These are phyloP conservation scores for Heritiera fomes DNA, from an alignment of 345 rosid genomes.

Conservation along the genomic window DNA sequence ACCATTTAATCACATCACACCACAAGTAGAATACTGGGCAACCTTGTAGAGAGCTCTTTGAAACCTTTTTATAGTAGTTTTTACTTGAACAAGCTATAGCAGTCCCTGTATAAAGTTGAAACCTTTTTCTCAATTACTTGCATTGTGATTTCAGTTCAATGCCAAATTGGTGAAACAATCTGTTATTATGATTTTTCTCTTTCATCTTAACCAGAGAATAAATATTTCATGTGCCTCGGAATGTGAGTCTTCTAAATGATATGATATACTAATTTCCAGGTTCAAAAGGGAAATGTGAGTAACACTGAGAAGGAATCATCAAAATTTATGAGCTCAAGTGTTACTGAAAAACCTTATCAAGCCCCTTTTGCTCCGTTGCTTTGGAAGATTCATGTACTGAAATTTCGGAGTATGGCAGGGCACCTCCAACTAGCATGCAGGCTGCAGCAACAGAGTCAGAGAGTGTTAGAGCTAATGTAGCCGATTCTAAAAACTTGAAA, in stretches of 20 bases:
- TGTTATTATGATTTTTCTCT: not conserved
- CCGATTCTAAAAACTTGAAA: slow-evolving; percentile 42
- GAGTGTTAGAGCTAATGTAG: slow-evolving; percentile 44
- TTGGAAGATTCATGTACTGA: slow-evolving; percentile 62
- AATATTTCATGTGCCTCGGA: not conserved
- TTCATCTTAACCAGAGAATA: slow-evolving; percentile 12
- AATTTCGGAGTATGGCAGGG: slow-evolving; percentile 57
- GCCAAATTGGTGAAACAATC: slow-evolving; percentile 10
- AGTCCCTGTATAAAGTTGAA: not conserved
- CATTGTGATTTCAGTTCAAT: not conserved
- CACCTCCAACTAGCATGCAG: slow-evolving; percentile 44
- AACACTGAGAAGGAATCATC: slow-evolving; percentile 42
- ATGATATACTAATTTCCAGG: slow-evolving; percentile 41
- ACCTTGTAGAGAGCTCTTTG: slow-evolving; percentile 1
- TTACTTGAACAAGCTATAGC: not conserved
- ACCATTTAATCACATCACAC: not conserved
- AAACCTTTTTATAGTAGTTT: not conserved
- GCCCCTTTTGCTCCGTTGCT: slow-evolving; percentile 83
- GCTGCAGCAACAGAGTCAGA: slow-evolving; percentile 34
- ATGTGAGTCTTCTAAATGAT: slow-evolving; percentile 8
- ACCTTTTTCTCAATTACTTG: not conserved
- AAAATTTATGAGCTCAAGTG: slow-evolving; percentile 37
- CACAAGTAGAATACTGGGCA: not conserved
- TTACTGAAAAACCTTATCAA: slow-evolving; percentile 55
- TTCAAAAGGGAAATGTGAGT: slow-evolving; percentile 39